phyloP scores from a whole-genome alignment of 1,284 basidiomycete species.

The Gymnopus androsaceus region DNA sequence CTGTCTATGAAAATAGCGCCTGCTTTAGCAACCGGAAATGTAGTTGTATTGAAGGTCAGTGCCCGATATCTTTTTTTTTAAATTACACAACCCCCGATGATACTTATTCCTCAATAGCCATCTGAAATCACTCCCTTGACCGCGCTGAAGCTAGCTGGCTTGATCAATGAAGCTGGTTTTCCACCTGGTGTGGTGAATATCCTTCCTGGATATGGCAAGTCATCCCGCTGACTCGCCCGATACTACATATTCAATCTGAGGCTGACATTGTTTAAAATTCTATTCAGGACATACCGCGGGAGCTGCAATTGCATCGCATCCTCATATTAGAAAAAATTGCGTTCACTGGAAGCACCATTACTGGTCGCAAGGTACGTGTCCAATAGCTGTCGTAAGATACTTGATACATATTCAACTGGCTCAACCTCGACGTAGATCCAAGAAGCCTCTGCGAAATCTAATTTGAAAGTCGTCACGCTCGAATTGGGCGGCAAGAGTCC shows the following conservation, averaged over 20 bases:
- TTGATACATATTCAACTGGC: too few relatives aligned
- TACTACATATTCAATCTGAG: too few relatives aligned
- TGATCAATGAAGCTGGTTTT: constrained; percentile 56
- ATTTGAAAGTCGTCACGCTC: constrained; percentile 78
- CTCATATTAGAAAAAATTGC: constrained; percentile 59
- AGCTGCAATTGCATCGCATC: constrained; percentile 55
- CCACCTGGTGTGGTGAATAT: constrained; percentile 69
- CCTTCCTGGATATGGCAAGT: constrained; percentile 71
- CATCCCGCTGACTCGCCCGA: too few relatives aligned
- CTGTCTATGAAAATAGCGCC: constrained; percentile 80
- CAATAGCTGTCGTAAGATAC: too few relatives aligned
- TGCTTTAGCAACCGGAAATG: constrained; percentile 70
- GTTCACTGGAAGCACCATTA: constrained; percentile 73
- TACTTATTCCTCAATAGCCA: constrained; percentile 44
- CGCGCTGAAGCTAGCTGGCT: constrained; percentile 54
- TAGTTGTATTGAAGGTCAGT: constrained; percentile 68
- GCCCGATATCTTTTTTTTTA: background rate
- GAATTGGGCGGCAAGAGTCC: constrained; percentile 93
- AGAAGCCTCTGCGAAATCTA: constrained; percentile 67
- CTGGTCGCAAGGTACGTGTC: constrained; percentile 75
- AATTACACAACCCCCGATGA: background rate
- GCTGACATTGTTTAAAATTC: too few relatives aligned
- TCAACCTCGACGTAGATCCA: too few relatives aligned
- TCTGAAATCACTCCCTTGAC: constrained; percentile 87
- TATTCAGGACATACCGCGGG: too few relatives aligned